Evolutionary conservation across 768 basidiomycete species (phyloP).

Genomic region (Pleurotus citrinopileatus): DNA sequence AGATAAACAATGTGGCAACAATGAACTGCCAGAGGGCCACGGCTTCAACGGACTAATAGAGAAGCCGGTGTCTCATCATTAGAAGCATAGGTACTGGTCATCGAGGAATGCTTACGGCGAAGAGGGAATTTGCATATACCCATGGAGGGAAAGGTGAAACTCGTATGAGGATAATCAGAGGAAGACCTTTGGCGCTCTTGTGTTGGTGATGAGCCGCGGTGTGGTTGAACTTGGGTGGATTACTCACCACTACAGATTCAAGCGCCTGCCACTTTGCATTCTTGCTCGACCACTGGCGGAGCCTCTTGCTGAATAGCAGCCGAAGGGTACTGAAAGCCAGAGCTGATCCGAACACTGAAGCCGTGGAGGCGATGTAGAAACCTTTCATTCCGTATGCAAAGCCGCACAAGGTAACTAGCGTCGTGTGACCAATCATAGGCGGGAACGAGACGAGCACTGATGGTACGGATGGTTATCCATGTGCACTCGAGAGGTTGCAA

Average conservation of each 20-base stretch:
- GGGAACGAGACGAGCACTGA: constrained; percentile 56
- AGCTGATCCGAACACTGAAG: constrained; percentile 62
- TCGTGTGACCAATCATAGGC: constrained; percentile 67
- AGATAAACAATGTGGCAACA: constrained; percentile 65
- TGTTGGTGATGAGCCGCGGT: background rate
- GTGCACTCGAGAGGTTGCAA: background rate
- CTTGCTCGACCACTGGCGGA: constrained; percentile 57
- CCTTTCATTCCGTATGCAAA: constrained; percentile 84
- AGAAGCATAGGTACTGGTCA: too few species aligned
- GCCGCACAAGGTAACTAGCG: constrained; percentile 65
- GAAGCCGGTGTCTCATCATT: background rate
- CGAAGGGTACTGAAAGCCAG: constrained; percentile 61
- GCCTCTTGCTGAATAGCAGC: constrained; percentile 48
- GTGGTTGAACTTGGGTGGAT: too few species aligned
- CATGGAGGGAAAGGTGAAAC: constrained; percentile 84
- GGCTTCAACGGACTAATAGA: constrained; percentile 63
- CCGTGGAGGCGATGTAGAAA: constrained; percentile 59
- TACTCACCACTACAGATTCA: constrained; percentile 69
- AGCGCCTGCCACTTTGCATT: constrained; percentile 78
- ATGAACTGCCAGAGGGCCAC: constrained; percentile 77
- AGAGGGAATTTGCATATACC: constrained; percentile 82
- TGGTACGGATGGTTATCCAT: constrained; percentile 9
- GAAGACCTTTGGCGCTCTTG: constrained; percentile 71
- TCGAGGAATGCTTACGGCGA: constrained; percentile 74
- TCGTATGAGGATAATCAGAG: constrained; percentile 79